These are phyloP conservation scores for Dothideomycetidae sp. DNA, from an alignment of 2,329 filamentous ascomycete genomes.

Conservation along the genomic window DNA sequence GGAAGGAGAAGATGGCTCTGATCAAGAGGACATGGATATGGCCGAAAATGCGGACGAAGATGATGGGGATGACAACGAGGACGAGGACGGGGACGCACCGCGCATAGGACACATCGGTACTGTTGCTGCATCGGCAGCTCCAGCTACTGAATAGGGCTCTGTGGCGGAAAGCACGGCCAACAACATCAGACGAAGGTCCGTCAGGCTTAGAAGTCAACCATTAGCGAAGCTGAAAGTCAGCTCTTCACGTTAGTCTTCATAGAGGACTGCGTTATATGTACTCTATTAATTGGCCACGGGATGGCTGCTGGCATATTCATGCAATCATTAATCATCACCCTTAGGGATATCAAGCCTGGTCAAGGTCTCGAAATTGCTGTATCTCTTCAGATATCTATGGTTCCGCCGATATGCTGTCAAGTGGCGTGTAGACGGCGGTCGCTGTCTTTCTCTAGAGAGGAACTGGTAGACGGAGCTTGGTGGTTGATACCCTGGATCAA, in stretches of 20 bases:
- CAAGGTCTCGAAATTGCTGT: slow-evolving; percentile 58
- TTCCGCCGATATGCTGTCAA: slow-evolving; percentile 61
- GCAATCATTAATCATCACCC: too few species aligned
- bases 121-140: too few species aligned
- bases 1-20: slow-evolving; percentile 11
- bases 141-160: not conserved
- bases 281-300: too few species aligned
- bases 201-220: not conserved
- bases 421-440: slow-evolving; percentile 12
- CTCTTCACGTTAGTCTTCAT: too few species aligned
- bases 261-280: too few species aligned
- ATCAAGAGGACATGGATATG: slow-evolving; percentile 15
- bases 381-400: slow-evolving; percentile 50
- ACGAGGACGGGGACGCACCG: too few species aligned
- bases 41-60: slow-evolving; percentile 12
- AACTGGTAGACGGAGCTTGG: slow-evolving; percentile 52
- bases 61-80: slow-evolving; percentile 5
- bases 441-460: slow-evolving; percentile 34
- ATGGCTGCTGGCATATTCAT: too few species aligned
- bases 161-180: not conserved
- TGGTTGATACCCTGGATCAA: slow-evolving; percentile 49
- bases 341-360: slow-evolving; percentile 9
- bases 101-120: too few species aligned
- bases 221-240: too few species aligned
- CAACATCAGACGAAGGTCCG: not conserved